These are phyloP conservation scores for Albizia julibrissin DNA, from an alignment of 306 rosid genomes.

Conservation along the genomic window DNA sequence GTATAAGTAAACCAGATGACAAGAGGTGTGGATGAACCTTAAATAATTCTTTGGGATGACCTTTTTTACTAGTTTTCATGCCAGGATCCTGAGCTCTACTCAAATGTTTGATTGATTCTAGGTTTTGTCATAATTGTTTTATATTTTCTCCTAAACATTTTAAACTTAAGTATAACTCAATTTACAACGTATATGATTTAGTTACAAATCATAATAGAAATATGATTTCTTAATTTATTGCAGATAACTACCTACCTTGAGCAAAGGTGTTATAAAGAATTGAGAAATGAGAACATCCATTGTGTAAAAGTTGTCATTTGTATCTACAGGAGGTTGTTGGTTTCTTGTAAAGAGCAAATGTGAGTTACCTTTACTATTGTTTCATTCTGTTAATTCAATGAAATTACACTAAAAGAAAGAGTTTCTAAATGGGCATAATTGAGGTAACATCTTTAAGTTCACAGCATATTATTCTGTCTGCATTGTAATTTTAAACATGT, in stretches of 20 bases:
- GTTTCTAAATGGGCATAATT: background rate
- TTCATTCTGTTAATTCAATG: constrained; percentile 7
- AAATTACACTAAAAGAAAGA: background rate
- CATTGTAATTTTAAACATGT: background rate
- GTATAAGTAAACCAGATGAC: background rate
- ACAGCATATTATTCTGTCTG: background rate
- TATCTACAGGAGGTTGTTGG: constrained; percentile 73
- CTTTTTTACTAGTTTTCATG: background rate
- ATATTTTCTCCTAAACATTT: background rate
- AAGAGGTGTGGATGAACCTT: background rate
- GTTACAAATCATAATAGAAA: background rate
- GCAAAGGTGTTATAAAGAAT: constrained; percentile 81
- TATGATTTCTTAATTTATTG: constrained; percentile 17
- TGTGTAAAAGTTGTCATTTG: constrained; percentile 73
- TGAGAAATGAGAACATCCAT: constrained; percentile 77
- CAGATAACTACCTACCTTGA: constrained; percentile 85
- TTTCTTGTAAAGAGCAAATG: constrained; percentile 85
- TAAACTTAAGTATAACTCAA: background rate
- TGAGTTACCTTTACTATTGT: constrained; percentile 49
- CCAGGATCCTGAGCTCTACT: background rate
- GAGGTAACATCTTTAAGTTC: background rate
- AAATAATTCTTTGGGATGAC: background rate
- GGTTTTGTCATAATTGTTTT: background rate
- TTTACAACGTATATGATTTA: background rate
- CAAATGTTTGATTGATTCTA: background rate